Evolutionary conservation across 2,329 filamentous ascomycete genomes (phyloP), one percentile per base, ranked within the genome.

Genomic region (Kalmusia sp.): DNA sequence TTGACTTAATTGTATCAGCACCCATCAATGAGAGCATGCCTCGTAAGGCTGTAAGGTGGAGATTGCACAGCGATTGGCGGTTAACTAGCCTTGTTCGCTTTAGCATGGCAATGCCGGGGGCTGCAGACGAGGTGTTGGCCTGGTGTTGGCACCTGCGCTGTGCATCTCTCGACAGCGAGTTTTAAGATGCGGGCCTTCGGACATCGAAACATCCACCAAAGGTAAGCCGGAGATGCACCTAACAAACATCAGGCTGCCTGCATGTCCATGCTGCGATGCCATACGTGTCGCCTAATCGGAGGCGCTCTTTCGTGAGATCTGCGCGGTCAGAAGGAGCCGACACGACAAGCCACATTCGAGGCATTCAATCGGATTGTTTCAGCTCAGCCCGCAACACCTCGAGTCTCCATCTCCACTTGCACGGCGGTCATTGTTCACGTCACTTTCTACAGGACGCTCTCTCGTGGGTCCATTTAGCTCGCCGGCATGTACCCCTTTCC

Each of bases 21-120:
- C 12, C 9, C 9, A 17, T 19, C 27, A 25, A 24, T 25, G 11
- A 17, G 15, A 19, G 30, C 17, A 40, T 15, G 19, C 1, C 30
- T n/a, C 31, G 17, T 46, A 46, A 31, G 43, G 31, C 43, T 46
- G 43, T 14, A 17, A 12, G 15, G 28, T 44, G 41, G 41, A 44
- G 25, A 44, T 34, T 44, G 8, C 19, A 11, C 21, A 22, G 27
- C 21, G 43, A 46, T 37, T 27, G 4, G 30, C 31, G 22, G 12
- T 35, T 17, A 17, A 27, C 21, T 46, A 24, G 43, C 43, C 22
- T 6, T 35, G 30, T 46, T 35, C n/a, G 22, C 22, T 4, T 6
- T 35, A 46, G 43, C 43, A 17, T 17, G 6, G 31, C 43, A 11
- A n/a, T 11, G 15, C 6, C 17, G 15, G 25, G 12, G 43, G 43